Evolutionary conservation across 169 alveolate genomes (phyloP).

Genomic region (Blepharisma undulans): DNA sequence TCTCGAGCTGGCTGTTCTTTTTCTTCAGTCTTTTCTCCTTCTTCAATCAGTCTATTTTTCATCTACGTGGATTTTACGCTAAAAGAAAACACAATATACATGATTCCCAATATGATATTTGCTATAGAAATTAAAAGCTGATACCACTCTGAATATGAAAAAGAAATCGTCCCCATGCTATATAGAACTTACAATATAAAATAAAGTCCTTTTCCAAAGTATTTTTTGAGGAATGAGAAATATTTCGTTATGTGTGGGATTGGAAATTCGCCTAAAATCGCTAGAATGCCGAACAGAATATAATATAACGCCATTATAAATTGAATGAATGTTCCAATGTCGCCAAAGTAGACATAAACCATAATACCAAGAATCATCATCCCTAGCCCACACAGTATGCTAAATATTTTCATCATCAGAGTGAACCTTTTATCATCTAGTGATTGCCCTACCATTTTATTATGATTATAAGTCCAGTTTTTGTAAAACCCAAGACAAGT

Average conservation of each 20-base stretch:
- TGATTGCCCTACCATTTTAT: slow-evolving; percentile 33
- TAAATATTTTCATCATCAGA: slow-evolving; percentile 1
- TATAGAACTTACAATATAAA: slow-evolving; percentile 22
- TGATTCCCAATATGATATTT: background rate
- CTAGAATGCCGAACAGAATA: slow-evolving; percentile 25
- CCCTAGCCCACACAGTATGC: slow-evolving; percentile 16
- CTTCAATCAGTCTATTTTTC: slow-evolving; percentile 2
- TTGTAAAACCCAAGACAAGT: background rate
- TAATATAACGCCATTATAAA: slow-evolving; percentile 21
- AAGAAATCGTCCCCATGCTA: slow-evolving; percentile 24
- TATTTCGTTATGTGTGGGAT: background rate
- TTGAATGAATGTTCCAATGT: background rate
- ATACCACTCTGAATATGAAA: background rate
- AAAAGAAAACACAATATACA: slow-evolving; percentile 7
- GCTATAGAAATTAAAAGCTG: background rate
- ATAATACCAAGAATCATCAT: slow-evolving; percentile 3
- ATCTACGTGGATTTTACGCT: background rate
- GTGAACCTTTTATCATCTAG: slow-evolving; percentile 8
- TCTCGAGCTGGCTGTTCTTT: background rate
- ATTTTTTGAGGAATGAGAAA: slow-evolving; percentile 22
- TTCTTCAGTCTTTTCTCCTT: background rate
- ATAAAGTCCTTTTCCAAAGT: slow-evolving; percentile 26
- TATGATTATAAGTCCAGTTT: background rate
- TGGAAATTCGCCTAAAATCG: slow-evolving; percentile 30
- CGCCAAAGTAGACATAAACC: background rate